A percentile compares a stretch with the other conserved stretches of the same genome.
phyloP scores from a whole-genome alignment of 2,329 filamentous ascomycete genomes.

The Calonectria fujianensis region DNA sequence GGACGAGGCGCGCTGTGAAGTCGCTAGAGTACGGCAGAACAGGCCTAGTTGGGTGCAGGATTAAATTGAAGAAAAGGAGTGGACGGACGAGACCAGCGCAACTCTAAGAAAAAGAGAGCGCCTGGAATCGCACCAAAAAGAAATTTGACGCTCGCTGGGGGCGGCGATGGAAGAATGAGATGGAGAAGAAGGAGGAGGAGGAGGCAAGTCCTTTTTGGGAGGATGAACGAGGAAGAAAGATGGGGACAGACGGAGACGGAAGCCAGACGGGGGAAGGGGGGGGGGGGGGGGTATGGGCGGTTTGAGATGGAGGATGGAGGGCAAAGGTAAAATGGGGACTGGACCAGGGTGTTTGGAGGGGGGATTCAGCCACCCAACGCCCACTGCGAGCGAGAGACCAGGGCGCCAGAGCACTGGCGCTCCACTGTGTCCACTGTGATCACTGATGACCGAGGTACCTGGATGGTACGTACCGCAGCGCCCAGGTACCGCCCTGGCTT shows the following conservation, averaged over 20 bases:
- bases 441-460: slow-evolving; percentile 33
- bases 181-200: slow-evolving; percentile 50
- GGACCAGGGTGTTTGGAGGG: slow-evolving; percentile 36
- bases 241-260: slow-evolving; percentile 48
- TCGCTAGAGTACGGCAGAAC: slow-evolving; percentile 53
- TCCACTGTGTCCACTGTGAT: slow-evolving; percentile 34
- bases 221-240: slow-evolving; percentile 52
- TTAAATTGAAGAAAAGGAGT: slow-evolving; percentile 68
- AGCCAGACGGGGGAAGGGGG: slow-evolving; percentile 51
- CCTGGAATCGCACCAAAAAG: slow-evolving; percentile 74
- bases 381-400: slow-evolving; percentile 48
- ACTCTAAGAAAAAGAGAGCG: slow-evolving; percentile 68
- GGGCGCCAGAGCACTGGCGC: slow-evolving; percentile 47
- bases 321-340: slow-evolving; percentile 51
- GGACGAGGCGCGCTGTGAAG: slow-evolving; percentile 42
- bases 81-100: slow-evolving; percentile 77
- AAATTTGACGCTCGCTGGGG: slow-evolving; percentile 55
- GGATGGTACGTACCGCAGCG: slow-evolving; percentile 14
- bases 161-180: slow-evolving; percentile 47
- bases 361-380: slow-evolving; percentile 53
- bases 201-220: slow-evolving; percentile 55
- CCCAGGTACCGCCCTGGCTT: slow-evolving; percentile 18
- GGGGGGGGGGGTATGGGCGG: slow-evolving; percentile 51
- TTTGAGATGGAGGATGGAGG: slow-evolving; percentile 55
- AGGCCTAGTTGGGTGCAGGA: slow-evolving; percentile 46